Base-by-base conservation (phyloP, 352 stramenopile genomes). In the Globisporangium spiculum region DNA sequence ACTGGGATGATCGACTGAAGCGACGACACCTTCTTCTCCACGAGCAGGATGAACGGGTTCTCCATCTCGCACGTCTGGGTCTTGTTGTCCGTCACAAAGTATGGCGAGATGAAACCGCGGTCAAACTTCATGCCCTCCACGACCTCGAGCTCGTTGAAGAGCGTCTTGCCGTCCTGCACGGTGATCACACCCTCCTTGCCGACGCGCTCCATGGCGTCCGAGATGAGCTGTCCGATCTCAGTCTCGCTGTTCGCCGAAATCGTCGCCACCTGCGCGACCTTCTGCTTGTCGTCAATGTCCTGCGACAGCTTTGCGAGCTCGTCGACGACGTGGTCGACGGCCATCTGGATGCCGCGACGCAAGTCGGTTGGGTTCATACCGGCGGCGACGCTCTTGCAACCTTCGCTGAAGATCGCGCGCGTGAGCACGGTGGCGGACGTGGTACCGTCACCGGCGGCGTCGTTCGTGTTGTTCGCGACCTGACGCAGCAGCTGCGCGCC, bases 71-170 rank as follows among this genome's bases (percentile, higher is more conserved):
- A 98, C 57, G 94, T 89, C 85, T 99, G 97, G 16, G 95, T 99
- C 93, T 99, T 99, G 72, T 97, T 97, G 90, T 99, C 97, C 68
- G 97, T 99, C 71, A 99, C 97, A 69, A 99, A 99, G 84, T 99
- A 99, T 8, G 98, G 98, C 78, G 96, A 99, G 80, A 99, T 99
- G 87, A 96, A 99, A 56, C 98, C 98, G 56, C 98, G 94, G 81
- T 99, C 98, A 75, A 99, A 99, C 78, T 99, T 99, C 98, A 99
- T 99, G 69, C 98, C 98, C 75, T 99, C 98, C 8, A 99, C 98
- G 57, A 99, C 97, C 78, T 99, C 98, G 30, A 99, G 86, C 84
- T 99, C 98, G 87, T 99, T 99, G 72, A 98, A 96, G 60, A 99
- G 79, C 30, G 98, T 99, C 91, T 99, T 99, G 69, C 98, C 98